A percentile compares a stretch with the other conserved stretches of the same genome.
Conservation (phyloP, 2,329 filamentous ascomycete species). For the Phialocephala sp. region DNA sequence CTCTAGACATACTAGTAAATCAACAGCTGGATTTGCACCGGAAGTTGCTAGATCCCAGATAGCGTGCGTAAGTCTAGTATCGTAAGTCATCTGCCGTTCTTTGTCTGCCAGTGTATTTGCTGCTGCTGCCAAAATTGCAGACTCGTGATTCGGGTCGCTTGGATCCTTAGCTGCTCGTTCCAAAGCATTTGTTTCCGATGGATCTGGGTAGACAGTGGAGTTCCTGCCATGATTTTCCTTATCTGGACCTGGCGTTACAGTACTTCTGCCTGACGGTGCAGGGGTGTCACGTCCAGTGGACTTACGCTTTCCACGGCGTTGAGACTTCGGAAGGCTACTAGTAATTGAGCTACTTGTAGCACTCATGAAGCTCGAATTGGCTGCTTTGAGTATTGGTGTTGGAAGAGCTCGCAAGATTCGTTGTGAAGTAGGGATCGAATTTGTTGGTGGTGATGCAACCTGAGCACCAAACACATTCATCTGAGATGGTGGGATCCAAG, state of each 20-base stretch:
- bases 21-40: constrained; percentile 91
- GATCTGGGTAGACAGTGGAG: constrained; percentile 39
- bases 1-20: constrained; percentile 91
- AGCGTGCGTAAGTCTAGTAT: constrained; percentile 83
- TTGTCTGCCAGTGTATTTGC: constrained; percentile 69
- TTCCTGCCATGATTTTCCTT: constrained; percentile 42
- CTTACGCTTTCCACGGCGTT: constrained; percentile 66
- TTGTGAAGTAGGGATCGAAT: constrained; percentile 89
- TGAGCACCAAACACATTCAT: constrained; percentile 78
- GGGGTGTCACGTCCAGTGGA: constrained; percentile 49
- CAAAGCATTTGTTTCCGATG: constrained; percentile 35
- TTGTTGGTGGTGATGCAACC: constrained; percentile 77
- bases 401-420: constrained; percentile 88
- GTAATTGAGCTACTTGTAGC: constrained; percentile 88
- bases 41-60: constrained; percentile 95
- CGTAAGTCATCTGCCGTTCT: constrained; percentile 77
- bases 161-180: constrained; percentile 38
- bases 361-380: constrained; percentile 94
- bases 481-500: constrained; percentile 96
- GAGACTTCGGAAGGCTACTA: constrained; percentile 73
- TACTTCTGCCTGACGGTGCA: constrained; percentile 43
- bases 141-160: constrained; percentile 41
- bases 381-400: constrained; percentile 88
- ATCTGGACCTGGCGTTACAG: constrained; percentile 44
- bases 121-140: constrained; percentile 52